Conservation (phyloP, 345 rosid species). For the Ailanthus altissimus region DNA sequence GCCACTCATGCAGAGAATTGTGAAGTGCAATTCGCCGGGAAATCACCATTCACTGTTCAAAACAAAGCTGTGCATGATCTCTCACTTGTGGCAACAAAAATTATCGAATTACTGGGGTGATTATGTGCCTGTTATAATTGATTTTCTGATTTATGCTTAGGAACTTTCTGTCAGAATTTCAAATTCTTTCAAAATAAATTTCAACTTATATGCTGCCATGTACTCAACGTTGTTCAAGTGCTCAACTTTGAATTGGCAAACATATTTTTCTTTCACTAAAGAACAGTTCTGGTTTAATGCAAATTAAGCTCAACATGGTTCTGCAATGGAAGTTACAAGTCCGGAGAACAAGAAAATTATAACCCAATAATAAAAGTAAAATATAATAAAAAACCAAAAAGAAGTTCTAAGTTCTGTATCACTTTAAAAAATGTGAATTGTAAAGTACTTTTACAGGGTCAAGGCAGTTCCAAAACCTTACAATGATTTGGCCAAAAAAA, state of each 20-base stretch:
- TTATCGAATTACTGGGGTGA: neutral
- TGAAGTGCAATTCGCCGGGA: neutral
- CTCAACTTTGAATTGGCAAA: too few relatives aligned
- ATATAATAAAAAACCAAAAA: too few relatives aligned
- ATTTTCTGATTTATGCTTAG: too few relatives aligned
- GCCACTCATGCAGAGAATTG: neutral
- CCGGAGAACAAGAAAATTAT: too few relatives aligned
- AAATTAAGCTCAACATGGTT: too few relatives aligned
- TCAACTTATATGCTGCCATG: neutral
- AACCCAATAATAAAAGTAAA: too few relatives aligned
- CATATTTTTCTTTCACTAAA: too few relatives aligned
- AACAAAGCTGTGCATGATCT: neutral
- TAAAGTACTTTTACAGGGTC: neutral
- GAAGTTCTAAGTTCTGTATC: too few relatives aligned
- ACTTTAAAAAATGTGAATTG: neutral
- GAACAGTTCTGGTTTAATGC: too few relatives aligned
- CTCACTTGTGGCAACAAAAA: neutral
- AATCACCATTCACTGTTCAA: neutral
- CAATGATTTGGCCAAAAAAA: too few relatives aligned
- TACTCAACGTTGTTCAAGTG: neutral
- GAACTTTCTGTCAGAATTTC: neutral
- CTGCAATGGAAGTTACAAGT: too few relatives aligned
- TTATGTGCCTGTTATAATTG: too few relatives aligned
- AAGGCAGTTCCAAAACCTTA: neutral
- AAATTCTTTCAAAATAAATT: neutral